A percentile compares a stretch with the other conserved stretches of the same genome.
Evolutionary conservation across 2,329 filamentous ascomycete species (phyloP).

Genomic region (Botrytis hyacinthi): DNA sequence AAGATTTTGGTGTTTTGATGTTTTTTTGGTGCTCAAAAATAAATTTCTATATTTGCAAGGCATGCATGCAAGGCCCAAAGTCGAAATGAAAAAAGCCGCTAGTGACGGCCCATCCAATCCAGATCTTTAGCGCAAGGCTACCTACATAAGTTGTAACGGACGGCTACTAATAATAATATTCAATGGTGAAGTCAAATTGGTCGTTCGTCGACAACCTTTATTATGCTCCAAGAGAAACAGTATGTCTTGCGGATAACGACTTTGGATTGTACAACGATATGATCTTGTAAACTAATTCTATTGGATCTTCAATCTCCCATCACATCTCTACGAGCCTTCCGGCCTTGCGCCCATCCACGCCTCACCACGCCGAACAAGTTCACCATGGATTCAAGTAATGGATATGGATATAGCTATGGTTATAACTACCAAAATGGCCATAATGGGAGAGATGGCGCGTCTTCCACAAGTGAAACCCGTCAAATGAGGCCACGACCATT

Average conservation of each 20-base stretch:
- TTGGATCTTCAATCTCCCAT: background rate
- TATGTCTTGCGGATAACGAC: background rate
- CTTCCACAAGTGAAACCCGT: background rate
- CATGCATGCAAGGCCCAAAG: constrained; percentile 11
- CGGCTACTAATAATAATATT: constrained; percentile 9
- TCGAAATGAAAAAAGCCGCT: constrained; percentile 1
- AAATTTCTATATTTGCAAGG: background rate
- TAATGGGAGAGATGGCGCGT: constrained; percentile 4
- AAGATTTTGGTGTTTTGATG: background rate
- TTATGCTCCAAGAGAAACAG: background rate
- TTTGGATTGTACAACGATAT: background rate
- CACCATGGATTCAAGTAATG: constrained; percentile 14
- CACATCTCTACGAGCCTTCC: background rate
- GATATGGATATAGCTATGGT: constrained; percentile 9
- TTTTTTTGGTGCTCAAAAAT: constrained; percentile 5
- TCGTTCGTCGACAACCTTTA: background rate
- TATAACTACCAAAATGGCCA: constrained; percentile 9
- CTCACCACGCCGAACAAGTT: background rate
- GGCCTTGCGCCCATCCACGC: constrained; percentile 10
- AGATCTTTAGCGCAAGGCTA: constrained; percentile 26
- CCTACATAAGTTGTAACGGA: background rate
- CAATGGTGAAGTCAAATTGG: background rate
- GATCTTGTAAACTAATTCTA: constrained; percentile 2
- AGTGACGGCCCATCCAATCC: constrained; percentile 5
- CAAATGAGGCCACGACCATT: constrained; percentile 46